Evolutionary conservation across 805 yeast genomes (phyloP).

Genomic region (Barnettozyma populi): DNA sequence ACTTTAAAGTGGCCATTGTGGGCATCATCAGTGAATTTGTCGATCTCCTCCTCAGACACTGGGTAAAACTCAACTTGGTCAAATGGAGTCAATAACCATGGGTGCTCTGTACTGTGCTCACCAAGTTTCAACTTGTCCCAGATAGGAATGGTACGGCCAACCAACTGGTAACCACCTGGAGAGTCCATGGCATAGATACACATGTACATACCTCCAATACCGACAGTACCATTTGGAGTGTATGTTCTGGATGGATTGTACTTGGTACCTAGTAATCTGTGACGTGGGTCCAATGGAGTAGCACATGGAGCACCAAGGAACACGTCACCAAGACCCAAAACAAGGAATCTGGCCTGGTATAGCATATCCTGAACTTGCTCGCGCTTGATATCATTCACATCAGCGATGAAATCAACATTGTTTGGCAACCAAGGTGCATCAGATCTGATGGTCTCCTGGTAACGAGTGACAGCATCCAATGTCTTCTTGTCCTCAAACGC

Average conservation of each 20-base stretch:
- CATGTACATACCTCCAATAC: constrained; percentile 98
- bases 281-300: constrained; percentile 95
- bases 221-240: constrained; percentile 96
- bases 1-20: constrained; percentile 76
- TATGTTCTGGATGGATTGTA: constrained; percentile 95
- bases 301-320: constrained; percentile 98
- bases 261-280: constrained; percentile 84
- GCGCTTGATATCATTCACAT: constrained; percentile 77
- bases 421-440: constrained; percentile 98
- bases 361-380: constrained; percentile 75
- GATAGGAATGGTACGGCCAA: constrained; percentile 94
- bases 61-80: constrained; percentile 95
- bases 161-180: constrained; percentile 97
- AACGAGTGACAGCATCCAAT: constrained; percentile 82
- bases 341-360: constrained; percentile 86
- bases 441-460: constrained; percentile 87
- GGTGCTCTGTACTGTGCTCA: constrained; percentile 52
- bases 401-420: constrained; percentile 91
- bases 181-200: constrained; percentile 93
- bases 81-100: constrained; percentile 90
- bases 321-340: constrained; percentile 94
- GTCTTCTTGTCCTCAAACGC: constrained; percentile 93
- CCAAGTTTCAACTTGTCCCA: constrained; percentile 93
- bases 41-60: constrained; percentile 79
- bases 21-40: constrained; percentile 61